Percentiles rank a stretch among this genome's conserved stretches.
phyloP scores from a whole-genome alignment of 495 filamentous ascomycete species.

The Tuber borchii region DNA sequence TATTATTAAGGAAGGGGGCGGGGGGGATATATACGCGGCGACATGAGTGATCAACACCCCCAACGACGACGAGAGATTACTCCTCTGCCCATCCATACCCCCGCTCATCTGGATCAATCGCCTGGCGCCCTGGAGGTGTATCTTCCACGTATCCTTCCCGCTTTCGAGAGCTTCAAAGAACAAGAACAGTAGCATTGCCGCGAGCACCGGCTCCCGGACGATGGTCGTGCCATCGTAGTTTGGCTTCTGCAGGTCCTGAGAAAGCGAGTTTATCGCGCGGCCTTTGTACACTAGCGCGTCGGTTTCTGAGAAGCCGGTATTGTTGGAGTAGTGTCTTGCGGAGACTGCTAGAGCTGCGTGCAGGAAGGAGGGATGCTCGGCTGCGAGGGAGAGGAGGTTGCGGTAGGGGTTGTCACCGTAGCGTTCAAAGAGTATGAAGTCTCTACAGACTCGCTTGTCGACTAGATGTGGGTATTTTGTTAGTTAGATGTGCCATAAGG shows the following conservation, averaged over 20 bases:
- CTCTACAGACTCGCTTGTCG: conserved; percentile 37
- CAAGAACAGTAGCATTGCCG: conserved; percentile 38
- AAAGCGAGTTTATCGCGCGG: conserved; percentile 26
- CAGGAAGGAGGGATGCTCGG: conserved; percentile 35
- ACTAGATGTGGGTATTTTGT: conserved; percentile 19
- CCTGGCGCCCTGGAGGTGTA: conserved; percentile 37
- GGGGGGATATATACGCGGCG: conserved; percentile 21
- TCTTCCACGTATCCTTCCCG: conserved; percentile 41
- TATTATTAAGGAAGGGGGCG: background rate
- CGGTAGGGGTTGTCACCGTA: conserved; percentile 40
- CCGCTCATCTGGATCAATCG: conserved; percentile 31
- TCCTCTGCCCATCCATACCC: conserved; percentile 25
- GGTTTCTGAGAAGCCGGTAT: conserved; percentile 24
- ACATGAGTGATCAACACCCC: conserved; percentile 39
- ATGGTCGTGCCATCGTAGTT: conserved; percentile 8
- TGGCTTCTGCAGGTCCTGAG: conserved; percentile 27
- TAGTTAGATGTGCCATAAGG: conserved; percentile 11
- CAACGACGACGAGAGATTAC: conserved; percentile 33
- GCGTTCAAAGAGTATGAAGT: conserved; percentile 40
- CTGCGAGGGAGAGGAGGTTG: conserved; percentile 35
- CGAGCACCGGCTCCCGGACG: conserved; percentile 36
- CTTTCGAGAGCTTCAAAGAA: conserved; percentile 41
- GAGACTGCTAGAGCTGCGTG: conserved; percentile 39
- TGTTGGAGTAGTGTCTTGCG: conserved; percentile 39
- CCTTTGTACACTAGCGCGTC: conserved; percentile 36